Percentiles rank a stretch among this genome's conserved stretches.
Conservation (phyloP, 768 basidiomycete species). For the Candolleomyces aberdarensis region DNA sequence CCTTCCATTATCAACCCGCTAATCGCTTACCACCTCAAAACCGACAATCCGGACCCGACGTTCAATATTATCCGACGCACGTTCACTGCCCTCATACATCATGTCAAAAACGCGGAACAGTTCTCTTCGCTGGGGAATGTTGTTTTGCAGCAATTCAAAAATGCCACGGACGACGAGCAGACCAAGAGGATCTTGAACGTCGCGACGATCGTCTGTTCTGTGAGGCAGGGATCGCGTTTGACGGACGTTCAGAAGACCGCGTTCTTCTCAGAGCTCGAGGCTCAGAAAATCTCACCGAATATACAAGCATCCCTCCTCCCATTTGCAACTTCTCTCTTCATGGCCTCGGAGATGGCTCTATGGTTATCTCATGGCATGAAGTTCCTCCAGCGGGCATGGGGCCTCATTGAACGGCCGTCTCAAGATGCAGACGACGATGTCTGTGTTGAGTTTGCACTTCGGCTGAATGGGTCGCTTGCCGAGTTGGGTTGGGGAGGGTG, state of each 20-base stretch:
- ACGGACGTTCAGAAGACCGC: slow-evolving; percentile 38
- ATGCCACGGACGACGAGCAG: slow-evolving; percentile 31
- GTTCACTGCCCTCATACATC: slow-evolving; percentile 80
- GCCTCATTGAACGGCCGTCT: slow-evolving; percentile 8
- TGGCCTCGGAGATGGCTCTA: slow-evolving; percentile 42
- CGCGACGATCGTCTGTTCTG: slow-evolving; percentile 51
- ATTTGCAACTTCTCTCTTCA: slow-evolving; percentile 36
- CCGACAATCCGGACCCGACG: slow-evolving; percentile 37
- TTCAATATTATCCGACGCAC: slow-evolving; percentile 64
- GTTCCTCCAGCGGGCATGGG: slow-evolving; percentile 54
- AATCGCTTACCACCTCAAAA: slow-evolving; percentile 49
- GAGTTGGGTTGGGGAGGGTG: slow-evolving; percentile 75
- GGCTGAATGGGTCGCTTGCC: slow-evolving; percentile 57
- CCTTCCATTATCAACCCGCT: slow-evolving; percentile 59
- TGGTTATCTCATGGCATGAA: slow-evolving; percentile 55
- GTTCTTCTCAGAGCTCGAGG: slow-evolving; percentile 28
- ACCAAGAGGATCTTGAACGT: slow-evolving; percentile 55
- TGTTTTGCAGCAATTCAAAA: slow-evolving; percentile 39
- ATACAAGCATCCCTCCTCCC: slow-evolving; percentile 35
- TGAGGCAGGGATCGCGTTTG: slow-evolving; percentile 70
- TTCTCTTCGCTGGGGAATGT: slow-evolving; percentile 57
- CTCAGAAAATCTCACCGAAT: slow-evolving; percentile 24
- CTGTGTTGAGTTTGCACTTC: slow-evolving; percentile 39
- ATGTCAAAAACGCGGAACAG: slow-evolving; percentile 67
- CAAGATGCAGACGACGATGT: slow-evolving; percentile 12